Conservation (phyloP, 495 filamentous ascomycete species). For the Aspergillus campestris region DNA sequence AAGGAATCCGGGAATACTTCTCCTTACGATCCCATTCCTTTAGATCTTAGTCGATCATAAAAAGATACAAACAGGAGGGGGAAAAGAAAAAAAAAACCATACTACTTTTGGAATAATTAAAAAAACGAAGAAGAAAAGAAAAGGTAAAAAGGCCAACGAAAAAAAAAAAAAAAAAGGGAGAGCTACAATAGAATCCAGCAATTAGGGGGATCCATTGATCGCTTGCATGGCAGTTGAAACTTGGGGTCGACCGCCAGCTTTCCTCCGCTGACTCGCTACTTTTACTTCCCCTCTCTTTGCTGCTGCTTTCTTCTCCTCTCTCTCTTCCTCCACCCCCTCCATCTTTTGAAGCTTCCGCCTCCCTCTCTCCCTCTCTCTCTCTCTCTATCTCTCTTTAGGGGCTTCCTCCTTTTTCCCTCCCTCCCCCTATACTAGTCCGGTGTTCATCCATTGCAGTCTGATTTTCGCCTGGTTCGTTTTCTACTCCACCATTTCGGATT, state of each 20-base stretch:
- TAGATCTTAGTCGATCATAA: slow-evolving; percentile 1
- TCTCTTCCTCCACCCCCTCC: neutral
- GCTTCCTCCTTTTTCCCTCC: slow-evolving; percentile 1
- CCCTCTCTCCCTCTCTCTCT: slow-evolving; percentile 16
- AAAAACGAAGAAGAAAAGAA: neutral
- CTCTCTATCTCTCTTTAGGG: slow-evolving; percentile 27
- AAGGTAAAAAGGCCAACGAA: neutral
- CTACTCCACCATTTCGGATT: too few species aligned
- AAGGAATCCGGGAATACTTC: too few species aligned
- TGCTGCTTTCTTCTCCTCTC: neutral
- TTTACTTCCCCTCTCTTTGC: slow-evolving; percentile 15
- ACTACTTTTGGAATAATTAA: neutral
- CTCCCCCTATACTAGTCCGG: neutral
- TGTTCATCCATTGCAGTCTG: too few species aligned
- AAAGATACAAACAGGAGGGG: neutral
- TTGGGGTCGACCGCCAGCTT: slow-evolving; percentile 19
- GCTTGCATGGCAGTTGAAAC: slow-evolving; percentile 13
- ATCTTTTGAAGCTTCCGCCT: neutral
- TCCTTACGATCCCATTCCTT: slow-evolving; percentile 1
- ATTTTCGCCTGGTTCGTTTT: too few species aligned
- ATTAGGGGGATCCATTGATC: slow-evolving; percentile 5
- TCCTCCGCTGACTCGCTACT: slow-evolving; percentile 32
- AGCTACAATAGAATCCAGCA: neutral
- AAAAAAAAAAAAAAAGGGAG: slow-evolving; percentile 1
- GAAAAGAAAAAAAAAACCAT: neutral